A percentile compares a stretch with the other conserved stretches of the same genome.
These are phyloP conservation scores for Arthrinium phaeospermum DNA, from an alignment of 2,329 filamentous ascomycete genomes.

Conservation along the genomic window DNA sequence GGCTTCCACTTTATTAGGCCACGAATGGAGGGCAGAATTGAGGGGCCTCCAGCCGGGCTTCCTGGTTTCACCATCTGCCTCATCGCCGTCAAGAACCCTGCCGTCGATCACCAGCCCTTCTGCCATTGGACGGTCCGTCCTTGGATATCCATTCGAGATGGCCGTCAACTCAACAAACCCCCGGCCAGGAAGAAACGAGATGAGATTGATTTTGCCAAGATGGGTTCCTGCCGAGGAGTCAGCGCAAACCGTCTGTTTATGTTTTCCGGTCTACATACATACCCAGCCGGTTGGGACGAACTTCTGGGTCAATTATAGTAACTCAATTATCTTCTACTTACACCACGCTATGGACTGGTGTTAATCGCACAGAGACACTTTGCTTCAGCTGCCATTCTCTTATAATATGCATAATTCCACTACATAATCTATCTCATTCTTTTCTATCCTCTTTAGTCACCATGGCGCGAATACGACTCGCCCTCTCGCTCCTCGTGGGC, in stretches of 20 bases:
- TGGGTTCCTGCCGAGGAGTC: background rate
- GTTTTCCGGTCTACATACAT: no score
- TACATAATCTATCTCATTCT: background rate
- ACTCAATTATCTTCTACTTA: background rate
- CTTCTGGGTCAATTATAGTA: background rate
- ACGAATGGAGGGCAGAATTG: constrained; percentile 4
- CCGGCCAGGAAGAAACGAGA: background rate
- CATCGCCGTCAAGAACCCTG: background rate
- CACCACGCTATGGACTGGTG: background rate
- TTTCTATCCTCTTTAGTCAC: background rate
- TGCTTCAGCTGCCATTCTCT: background rate
- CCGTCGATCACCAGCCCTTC: background rate
- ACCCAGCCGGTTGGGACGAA: background rate
- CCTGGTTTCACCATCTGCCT: constrained; percentile 13
- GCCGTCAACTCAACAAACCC: background rate
- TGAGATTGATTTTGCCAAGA: background rate
- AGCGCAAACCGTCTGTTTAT: background rate
- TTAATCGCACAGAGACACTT: background rate
- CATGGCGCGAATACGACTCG: background rate
- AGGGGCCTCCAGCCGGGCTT: background rate
- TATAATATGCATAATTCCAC: background rate
- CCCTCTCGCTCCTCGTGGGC: background rate
- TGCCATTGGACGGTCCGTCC: background rate
- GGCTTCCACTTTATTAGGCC: constrained; percentile 1
- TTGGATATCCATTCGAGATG: no score